Evolutionary conservation across 2,329 filamentous ascomycete genomes (phyloP), one percentile per base, ranked within the genome.

Genomic region (Xylaria multiplex): DNA sequence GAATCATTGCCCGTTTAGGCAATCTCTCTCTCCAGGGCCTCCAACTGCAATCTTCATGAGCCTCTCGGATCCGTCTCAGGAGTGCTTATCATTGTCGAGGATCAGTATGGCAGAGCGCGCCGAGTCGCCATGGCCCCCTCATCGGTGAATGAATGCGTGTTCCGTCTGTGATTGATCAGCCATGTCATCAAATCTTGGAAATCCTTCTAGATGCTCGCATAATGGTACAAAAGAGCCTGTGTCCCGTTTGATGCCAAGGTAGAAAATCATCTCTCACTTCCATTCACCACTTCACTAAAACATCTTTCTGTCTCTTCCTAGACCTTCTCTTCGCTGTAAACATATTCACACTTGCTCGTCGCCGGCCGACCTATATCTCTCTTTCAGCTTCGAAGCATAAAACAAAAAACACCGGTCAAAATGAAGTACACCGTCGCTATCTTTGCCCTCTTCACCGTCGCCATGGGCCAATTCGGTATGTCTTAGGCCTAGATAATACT

Each of bases 401-500:
- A 69, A 64, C 64, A 65, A 68, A 65, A 68, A 45, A 59, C 69
- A 72, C 63, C 73, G 71, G 75, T 78, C 81, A 86, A 80, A 66
- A 87, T 87, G 85, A 82, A 86, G 81, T 83, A 83, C 81, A 80
- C 82, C 65, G 67, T 83, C 72, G 78, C 81, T 72, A 64, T 86
- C 68, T 76, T 84, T 71, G 78, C 83, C 68, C 76, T 87, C 68
- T 78, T 80, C 76, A 77, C 82, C 62, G 78, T 81, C 72, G 83
- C 79, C 71, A 75, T 83, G 72, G 84, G 83, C 63, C 78, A 77
- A 59, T 70, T 76, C 27, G 63, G 76, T 77, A 75, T 59, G 74
- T 72, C 24, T n/a, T 24, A 1, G 2, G 6, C 19, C 1, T 14
- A 7, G n/a, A 24, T 6, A 42, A 16, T 0, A 35, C 9, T n/a